Conservation (phyloP, 1,284 basidiomycete species). For the Phylloporus sp. region DNA sequence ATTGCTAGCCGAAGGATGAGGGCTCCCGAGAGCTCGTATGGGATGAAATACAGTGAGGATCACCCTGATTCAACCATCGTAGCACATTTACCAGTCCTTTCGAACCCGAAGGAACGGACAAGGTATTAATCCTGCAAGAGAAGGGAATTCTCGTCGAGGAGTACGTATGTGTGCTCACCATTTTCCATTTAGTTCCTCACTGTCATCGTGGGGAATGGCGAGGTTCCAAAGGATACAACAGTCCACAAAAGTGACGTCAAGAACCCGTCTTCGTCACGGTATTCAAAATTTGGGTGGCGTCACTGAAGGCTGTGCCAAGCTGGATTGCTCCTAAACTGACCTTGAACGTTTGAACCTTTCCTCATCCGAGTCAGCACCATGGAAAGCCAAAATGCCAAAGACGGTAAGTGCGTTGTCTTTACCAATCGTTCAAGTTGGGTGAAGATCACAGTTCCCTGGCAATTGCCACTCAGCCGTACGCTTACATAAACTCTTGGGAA, state of each 20-base stretch:
- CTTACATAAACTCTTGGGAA: too few relatives aligned
- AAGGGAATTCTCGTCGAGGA: background rate
- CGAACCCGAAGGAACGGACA: background rate
- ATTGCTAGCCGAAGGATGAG: too few relatives aligned
- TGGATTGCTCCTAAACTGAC: too few relatives aligned
- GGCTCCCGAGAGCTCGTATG: too few relatives aligned
- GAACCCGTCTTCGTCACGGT: conserved; percentile 17
- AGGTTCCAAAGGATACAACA: conserved; percentile 1
- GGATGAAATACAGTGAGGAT: too few relatives aligned
- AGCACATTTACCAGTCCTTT: conserved; percentile 1
- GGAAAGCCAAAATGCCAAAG: conserved; percentile 42
- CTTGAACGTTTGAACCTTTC: conserved; percentile 49
- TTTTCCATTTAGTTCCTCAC: conserved; percentile 34
- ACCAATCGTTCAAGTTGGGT: conserved; percentile 37
- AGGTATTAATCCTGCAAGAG: too few relatives aligned
- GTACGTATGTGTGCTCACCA: conserved; percentile 25
- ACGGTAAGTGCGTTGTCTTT: conserved; percentile 25
- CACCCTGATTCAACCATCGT: too few relatives aligned
- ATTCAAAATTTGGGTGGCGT: background rate
- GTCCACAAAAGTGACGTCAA: background rate
- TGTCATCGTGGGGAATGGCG: conserved; percentile 4
- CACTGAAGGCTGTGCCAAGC: too few relatives aligned
- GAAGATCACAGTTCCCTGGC: too few relatives aligned
- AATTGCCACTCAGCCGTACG: too few relatives aligned
- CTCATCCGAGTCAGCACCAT: conserved; percentile 42